Evolutionary conservation across 306 rosid species (phyloP).

Genomic region (Begonia masoniana): DNA sequence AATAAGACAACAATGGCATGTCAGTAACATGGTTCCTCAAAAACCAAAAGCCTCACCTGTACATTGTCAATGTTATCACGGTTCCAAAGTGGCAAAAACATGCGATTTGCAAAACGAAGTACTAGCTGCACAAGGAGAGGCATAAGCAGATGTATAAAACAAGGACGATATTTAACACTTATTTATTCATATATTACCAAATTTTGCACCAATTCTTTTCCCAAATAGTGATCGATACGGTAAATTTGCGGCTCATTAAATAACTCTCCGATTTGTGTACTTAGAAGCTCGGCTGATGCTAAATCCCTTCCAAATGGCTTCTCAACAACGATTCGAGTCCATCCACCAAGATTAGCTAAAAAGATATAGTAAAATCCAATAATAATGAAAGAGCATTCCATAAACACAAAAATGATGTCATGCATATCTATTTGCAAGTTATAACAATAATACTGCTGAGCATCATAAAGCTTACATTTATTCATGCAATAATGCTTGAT

Average conservation of each 20-base stretch:
- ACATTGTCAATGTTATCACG: conserved; percentile 91
- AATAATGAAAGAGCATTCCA: conserved; percentile 2
- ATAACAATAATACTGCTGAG: background rate
- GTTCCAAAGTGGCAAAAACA: conserved; percentile 91
- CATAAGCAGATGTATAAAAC: conserved; percentile 17
- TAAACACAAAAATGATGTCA: background rate
- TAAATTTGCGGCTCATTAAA: conserved; percentile 83
- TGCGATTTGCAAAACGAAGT: conserved; percentile 93
- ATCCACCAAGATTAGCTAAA: conserved; percentile 87
- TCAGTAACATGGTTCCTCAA: background rate
- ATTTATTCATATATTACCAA: conserved; percentile 40
- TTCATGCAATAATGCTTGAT: conserved; percentile 67
- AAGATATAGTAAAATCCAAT: conserved; percentile 14
- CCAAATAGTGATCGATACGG: conserved; percentile 96
- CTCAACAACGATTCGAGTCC: conserved; percentile 98
- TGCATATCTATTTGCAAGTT: background rate
- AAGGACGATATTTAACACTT: conserved; percentile 9
- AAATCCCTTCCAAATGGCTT: conserved; percentile 97
- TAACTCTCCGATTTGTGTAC: conserved; percentile 73
- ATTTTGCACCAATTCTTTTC: conserved; percentile 94
- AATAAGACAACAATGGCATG: no score
- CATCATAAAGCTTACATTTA: conserved; percentile 46
- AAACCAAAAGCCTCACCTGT: conserved; percentile 37
- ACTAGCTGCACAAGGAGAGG: conserved; percentile 58
- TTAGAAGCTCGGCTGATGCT: conserved; percentile 78